Conservation (phyloP, 2,329 filamentous ascomycete genomes). For the Ceratocystis variospora region DNA sequence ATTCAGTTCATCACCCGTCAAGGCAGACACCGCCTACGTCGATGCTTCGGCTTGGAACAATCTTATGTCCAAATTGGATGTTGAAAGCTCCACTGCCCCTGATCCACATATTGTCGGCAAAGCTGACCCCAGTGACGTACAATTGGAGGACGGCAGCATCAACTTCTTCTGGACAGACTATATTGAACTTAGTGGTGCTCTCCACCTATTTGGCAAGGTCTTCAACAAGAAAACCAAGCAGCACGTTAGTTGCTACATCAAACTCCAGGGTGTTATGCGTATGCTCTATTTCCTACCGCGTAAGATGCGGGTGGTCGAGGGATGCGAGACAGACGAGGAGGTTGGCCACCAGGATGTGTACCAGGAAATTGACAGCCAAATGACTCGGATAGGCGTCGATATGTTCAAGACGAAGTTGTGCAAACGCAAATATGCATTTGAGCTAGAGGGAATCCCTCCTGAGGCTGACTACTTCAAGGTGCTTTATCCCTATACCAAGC, state of each 20-base stretch:
- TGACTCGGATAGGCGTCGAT: constrained; percentile 72
- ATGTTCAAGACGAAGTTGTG: constrained; percentile 91
- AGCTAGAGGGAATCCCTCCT: constrained; percentile 71
- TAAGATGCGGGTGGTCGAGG: constrained; percentile 41
- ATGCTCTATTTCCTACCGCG: constrained; percentile 90
- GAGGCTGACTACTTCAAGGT: constrained; percentile 88
- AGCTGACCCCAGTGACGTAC: constrained; percentile 65
- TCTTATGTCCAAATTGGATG: constrained; percentile 72
- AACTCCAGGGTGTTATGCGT: constrained; percentile 83
- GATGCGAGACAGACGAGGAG: constrained; percentile 58
- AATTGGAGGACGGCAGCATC: constrained; percentile 85
- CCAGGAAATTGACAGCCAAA: constrained; percentile 71
- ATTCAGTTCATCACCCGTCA: constrained; percentile 23
- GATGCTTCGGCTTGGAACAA: constrained; percentile 82
- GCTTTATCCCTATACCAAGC: constrained; percentile 81
- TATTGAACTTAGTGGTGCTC: constrained; percentile 74
- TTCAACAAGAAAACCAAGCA: constrained; percentile 68
- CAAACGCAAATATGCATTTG: constrained; percentile 88
- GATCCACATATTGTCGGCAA: constrained; percentile 57
- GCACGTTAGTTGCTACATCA: constrained; percentile 87
- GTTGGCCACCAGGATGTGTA: constrained; percentile 84
- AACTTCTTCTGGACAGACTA: constrained; percentile 98
- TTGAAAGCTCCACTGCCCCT: constrained; percentile 51
- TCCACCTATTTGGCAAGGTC: constrained; percentile 94
- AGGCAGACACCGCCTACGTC: constrained; percentile 28